These are phyloP conservation scores for Metrosideros polymorpha DNA, from an alignment of 441 rosid genomes.

Conservation along the genomic window DNA sequence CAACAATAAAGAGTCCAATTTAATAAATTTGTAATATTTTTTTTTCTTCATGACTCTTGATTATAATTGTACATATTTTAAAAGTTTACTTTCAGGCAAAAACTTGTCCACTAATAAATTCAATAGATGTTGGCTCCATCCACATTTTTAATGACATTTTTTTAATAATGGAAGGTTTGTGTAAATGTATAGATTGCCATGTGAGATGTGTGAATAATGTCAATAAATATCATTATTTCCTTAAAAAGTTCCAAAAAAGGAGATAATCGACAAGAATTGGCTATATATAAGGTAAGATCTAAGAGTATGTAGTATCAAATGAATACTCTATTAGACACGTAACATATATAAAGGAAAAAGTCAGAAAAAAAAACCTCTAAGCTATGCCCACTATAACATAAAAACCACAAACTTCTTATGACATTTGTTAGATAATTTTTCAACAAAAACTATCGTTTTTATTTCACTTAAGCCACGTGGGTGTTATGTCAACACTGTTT, in stretches of 20 bases:
- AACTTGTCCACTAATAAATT: background rate
- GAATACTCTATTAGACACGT: background rate
- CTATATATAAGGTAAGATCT: background rate
- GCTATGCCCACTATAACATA: too few species aligned
- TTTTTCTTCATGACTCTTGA: background rate
- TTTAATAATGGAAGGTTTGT: rapidly evolving
- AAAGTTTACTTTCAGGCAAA: background rate
- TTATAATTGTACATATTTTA: background rate
- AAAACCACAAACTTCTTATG: too few species aligned
- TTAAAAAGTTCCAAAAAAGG: background rate
- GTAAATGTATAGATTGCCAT: background rate
- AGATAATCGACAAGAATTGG: background rate
- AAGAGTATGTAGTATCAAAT: background rate
- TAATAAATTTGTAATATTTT: background rate
- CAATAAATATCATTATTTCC: background rate
- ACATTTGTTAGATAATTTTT: too few species aligned
- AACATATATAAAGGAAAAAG: too few species aligned
- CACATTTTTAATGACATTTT: background rate
- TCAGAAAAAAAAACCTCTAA: too few species aligned
- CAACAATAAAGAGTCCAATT: background rate
- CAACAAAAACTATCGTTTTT: too few species aligned
- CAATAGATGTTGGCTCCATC: background rate
- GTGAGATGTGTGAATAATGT: background rate
- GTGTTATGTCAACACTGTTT: too few species aligned
- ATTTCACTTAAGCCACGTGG: too few species aligned